phyloP scores from a whole-genome alignment of 352 stramenopile genomes.

The Phytophthora colocasiae region DNA sequence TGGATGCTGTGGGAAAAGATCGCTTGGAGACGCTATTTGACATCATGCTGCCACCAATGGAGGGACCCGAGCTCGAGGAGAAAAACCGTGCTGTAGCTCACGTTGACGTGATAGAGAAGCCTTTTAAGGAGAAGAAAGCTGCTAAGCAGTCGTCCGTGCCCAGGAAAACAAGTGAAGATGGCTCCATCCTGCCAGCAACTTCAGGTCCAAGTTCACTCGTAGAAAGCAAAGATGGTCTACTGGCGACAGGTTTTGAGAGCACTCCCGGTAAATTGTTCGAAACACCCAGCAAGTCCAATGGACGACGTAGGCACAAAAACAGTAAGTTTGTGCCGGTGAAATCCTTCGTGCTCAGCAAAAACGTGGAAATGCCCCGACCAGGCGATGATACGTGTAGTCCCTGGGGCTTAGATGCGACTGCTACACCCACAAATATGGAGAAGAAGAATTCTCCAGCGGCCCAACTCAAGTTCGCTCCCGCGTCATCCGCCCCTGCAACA shows the following conservation, averaged over 20 bases:
- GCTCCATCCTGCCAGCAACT: background rate
- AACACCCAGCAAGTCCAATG: constrained; percentile 19
- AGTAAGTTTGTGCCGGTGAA: constrained; percentile 70
- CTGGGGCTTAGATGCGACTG: constrained; percentile 12
- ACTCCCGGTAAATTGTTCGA: background rate
- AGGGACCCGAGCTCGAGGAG: constrained; percentile 27
- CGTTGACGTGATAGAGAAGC: background rate
- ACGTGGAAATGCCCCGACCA: background rate
- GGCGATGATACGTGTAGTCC: constrained; percentile 11
- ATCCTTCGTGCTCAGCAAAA: constrained; percentile 50
- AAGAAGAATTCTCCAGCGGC: constrained; percentile 6
- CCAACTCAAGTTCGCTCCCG: constrained; percentile 4
- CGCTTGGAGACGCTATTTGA: constrained; percentile 72
- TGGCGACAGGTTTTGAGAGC: background rate
- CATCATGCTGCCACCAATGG: constrained; percentile 54
- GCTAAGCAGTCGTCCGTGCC: constrained; percentile 12
- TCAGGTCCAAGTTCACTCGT: background rate
- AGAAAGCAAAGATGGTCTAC: background rate
- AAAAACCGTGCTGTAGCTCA: constrained; percentile 5
- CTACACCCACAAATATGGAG: constrained; percentile 1
- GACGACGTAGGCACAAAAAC: constrained; percentile 33
- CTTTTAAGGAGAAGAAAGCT: constrained; percentile 24
- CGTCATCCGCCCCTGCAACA: constrained; percentile 2
- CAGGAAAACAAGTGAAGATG: constrained; percentile 9
- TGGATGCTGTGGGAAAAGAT: constrained; percentile 69